Evolutionary conservation across 345 rosid genomes (phyloP).

Genomic region (Populus nigra): DNA sequence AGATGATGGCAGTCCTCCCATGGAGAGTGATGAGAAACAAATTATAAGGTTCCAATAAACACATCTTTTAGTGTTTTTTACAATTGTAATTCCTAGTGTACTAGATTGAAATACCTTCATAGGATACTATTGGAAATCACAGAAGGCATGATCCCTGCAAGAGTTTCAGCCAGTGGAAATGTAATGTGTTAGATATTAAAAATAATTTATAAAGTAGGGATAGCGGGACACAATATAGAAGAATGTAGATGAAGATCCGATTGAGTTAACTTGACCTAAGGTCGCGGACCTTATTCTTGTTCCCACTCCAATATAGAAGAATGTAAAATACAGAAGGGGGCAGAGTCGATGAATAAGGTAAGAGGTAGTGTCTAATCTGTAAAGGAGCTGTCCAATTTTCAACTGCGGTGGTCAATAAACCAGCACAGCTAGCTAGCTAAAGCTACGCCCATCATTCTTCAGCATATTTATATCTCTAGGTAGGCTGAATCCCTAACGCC

Average conservation of each 20-base stretch:
- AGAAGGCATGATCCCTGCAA: neutral
- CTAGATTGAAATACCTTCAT: neutral
- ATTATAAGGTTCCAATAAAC: no score
- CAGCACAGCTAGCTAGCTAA: neutral
- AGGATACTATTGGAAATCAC: neutral
- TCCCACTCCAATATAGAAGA: no score
- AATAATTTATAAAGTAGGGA: no score
- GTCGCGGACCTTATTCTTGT: neutral
- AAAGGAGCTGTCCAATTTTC: neutral
- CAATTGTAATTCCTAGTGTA: no score
- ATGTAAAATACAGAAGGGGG: neutral
- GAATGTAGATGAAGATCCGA: neutral
- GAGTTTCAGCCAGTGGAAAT: neutral
- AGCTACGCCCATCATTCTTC: neutral
- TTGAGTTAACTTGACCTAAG: neutral
- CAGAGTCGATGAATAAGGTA: neutral
- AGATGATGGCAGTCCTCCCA: no score
- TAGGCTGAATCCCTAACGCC: neutral
- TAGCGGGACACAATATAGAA: no score
- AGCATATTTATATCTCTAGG: neutral
- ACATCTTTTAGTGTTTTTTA: no score
- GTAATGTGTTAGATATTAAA: neutral
- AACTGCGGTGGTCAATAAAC: neutral
- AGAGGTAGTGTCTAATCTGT: neutral
- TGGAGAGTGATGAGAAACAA: no score